Evolutionary conservation across 2,329 filamentous ascomycete genomes (phyloP).

Genomic region (Cordyceps cicadae): DNA sequence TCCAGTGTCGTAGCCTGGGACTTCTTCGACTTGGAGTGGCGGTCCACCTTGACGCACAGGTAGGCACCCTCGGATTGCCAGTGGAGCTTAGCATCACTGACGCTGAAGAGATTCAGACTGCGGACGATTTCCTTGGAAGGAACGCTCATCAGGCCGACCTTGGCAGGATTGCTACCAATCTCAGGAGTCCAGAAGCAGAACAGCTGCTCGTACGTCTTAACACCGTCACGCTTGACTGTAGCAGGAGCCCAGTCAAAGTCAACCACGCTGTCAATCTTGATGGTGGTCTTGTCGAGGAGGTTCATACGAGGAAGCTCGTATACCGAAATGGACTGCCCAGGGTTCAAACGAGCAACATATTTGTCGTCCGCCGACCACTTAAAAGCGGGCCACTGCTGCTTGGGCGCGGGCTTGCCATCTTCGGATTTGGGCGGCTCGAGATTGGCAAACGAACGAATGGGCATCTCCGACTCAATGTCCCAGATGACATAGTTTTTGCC

Average conservation of each 20-base stretch:
- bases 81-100: slow-evolving; percentile 94
- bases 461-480: slow-evolving; percentile 85
- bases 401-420: slow-evolving; percentile 62
- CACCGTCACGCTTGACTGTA: slow-evolving; percentile 68
- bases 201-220: slow-evolving; percentile 91
- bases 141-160: slow-evolving; percentile 92
- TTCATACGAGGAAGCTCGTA: slow-evolving; percentile 88
- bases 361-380: slow-evolving; percentile 99
- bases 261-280: slow-evolving; percentile 94
- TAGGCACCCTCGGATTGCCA: slow-evolving; percentile 95
- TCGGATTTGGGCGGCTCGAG: slow-evolving; percentile 61
- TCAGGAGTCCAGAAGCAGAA: slow-evolving; percentile 99
- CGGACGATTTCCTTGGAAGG: slow-evolving; percentile 91
- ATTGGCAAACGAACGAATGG: slow-evolving; percentile 87
- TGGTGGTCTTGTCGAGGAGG: slow-evolving; percentile 77
- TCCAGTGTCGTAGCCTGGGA: slow-evolving; percentile 93
- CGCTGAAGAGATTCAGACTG: slow-evolving; percentile 95
- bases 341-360: slow-evolving; percentile 87
- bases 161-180: slow-evolving; percentile 94
- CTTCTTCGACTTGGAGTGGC: slow-evolving; percentile 99
- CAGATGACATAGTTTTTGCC: slow-evolving; percentile 99
- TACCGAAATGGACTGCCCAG: slow-evolving; percentile 80
- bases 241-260: slow-evolving; percentile 98
- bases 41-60: slow-evolving; percentile 96
- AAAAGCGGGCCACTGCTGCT: slow-evolving; percentile 97